These are phyloP conservation scores for Alternaria postmessia DNA, from an alignment of 2,329 filamentous ascomycete genomes.

Conservation along the genomic window DNA sequence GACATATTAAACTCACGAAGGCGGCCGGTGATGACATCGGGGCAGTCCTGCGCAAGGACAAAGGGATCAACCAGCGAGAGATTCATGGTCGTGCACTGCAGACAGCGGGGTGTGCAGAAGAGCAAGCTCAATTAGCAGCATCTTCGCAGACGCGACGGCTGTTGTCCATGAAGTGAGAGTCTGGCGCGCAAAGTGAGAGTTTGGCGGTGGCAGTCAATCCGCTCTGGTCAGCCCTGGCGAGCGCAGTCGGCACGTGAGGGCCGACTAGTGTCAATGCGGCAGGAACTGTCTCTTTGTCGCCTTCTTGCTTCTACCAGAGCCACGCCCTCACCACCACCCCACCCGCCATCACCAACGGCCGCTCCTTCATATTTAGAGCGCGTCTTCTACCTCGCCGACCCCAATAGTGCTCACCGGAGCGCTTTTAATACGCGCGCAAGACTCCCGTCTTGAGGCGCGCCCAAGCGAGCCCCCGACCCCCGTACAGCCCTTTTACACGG, in stretches of 20 bases:
- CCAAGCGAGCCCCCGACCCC: constrained; percentile 39
- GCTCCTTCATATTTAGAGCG: constrained; percentile 45
- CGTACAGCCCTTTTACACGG: constrained; percentile 42
- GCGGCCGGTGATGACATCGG: constrained; percentile 86
- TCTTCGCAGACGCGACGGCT: constrained; percentile 26
- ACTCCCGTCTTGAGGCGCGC: constrained; percentile 30
- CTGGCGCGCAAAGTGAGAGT: constrained; percentile 19
- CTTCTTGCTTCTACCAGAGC: constrained; percentile 29
- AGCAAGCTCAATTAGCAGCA: constrained; percentile 29
- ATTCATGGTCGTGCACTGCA: constrained; percentile 64
- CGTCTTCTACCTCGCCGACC: constrained; percentile 37
- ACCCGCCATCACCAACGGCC: constrained; percentile 41
- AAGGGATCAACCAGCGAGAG: constrained; percentile 76
- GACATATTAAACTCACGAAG: constrained; percentile 73
- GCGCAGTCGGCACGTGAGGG: constrained; percentile 13
- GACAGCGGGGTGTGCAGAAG: constrained; percentile 19
- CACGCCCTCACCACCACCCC: constrained; percentile 35
- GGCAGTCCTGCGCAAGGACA: constrained; percentile 81
- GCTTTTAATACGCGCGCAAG: constrained; percentile 38
- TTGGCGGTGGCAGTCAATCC: not conserved
- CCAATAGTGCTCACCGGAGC: constrained; percentile 36
- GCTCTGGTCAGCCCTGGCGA: not conserved
- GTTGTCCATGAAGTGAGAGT: constrained; percentile 18
- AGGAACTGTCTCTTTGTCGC: constrained; percentile 18
- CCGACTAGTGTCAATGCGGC: constrained; percentile 21